These are phyloP conservation scores for Circinella umbellata DNA, from an alignment of 371 early-diverging fungal species.

Conservation along the genomic window DNA sequence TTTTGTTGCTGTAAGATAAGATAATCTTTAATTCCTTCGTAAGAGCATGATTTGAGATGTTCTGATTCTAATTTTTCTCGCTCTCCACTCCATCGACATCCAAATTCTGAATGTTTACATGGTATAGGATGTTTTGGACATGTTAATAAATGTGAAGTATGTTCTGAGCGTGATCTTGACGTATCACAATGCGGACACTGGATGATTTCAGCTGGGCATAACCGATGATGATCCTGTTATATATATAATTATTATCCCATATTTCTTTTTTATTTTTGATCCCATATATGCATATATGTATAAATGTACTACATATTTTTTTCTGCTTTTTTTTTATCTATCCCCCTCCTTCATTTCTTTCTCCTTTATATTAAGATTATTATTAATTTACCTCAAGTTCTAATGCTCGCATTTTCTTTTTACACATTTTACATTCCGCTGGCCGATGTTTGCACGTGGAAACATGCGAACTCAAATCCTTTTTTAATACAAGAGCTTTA, in stretches of 20 bases:
- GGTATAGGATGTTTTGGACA: slow-evolving; percentile 57
- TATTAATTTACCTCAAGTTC: slow-evolving; percentile 48
- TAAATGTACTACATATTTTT: not conserved
- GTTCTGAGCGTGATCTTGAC: slow-evolving; percentile 51
- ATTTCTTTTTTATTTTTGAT: too few relatives aligned
- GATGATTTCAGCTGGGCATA: slow-evolving; percentile 64
- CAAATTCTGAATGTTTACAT: slow-evolving; percentile 59
- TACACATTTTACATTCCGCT: slow-evolving; percentile 68
- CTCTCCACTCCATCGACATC: slow-evolving; percentile 69
- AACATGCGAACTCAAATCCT: slow-evolving; percentile 59
- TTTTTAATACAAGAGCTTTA: slow-evolving; percentile 57
- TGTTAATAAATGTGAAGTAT: slow-evolving; percentile 51
- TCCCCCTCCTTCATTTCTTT: not conserved
- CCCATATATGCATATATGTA: too few relatives aligned
- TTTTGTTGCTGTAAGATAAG: slow-evolving; percentile 52
- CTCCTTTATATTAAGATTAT: not conserved
- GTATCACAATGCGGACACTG: slow-evolving; percentile 65
- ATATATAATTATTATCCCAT: too few relatives aligned
- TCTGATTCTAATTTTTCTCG: slow-evolving; percentile 36
- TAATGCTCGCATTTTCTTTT: slow-evolving; percentile 49
- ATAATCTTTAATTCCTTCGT: slow-evolving; percentile 66
- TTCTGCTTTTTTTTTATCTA: not conserved
- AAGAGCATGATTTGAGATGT: slow-evolving; percentile 60
- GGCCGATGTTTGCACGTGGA: slow-evolving; percentile 62
- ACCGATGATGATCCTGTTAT: slow-evolving; percentile 48